Evolutionary conservation across 306 rosid species (phyloP).

Genomic region (Gynostemma pentaphyllum): DNA sequence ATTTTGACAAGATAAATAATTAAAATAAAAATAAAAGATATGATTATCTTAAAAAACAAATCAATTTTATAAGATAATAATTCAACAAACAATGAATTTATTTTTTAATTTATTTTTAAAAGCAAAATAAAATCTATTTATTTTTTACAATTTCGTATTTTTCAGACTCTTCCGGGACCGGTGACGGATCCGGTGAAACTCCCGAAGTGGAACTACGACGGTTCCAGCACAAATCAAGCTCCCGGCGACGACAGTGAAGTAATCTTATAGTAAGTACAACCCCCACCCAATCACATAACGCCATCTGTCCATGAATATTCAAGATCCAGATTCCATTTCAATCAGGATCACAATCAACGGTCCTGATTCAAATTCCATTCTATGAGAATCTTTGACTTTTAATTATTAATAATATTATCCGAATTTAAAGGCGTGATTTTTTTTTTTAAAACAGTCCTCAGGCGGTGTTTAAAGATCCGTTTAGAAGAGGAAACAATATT

Average conservation of each 20-base stretch:
- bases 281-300: neutral
- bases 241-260: constrained; percentile 44
- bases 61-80: no score
- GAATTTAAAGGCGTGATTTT: constrained; percentile 1
- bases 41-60: no score
- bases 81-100: no score
- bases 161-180: constrained; percentile 33
- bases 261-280: constrained; percentile 26
- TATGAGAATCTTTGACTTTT: constrained; percentile 1
- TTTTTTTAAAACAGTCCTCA: constrained; percentile 27
- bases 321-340: no score
- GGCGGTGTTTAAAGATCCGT: constrained; percentile 43
- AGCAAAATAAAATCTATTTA: no score
- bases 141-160: no score
- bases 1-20: no score
- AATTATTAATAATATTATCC: neutral
- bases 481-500: constrained; percentile 40
- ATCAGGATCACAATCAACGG: neutral
- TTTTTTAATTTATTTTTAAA: no score
- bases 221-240: constrained; percentile 48
- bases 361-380: constrained; percentile 2
- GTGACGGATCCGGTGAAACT: constrained; percentile 35
- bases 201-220: constrained; percentile 49
- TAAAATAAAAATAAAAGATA: no score
- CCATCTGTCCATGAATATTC: neutral